Percentiles rank a stretch among this genome's conserved stretches.
Conservation (phyloP, 2,329 filamentous ascomycete genomes). For the Colletotrichum siamense region DNA sequence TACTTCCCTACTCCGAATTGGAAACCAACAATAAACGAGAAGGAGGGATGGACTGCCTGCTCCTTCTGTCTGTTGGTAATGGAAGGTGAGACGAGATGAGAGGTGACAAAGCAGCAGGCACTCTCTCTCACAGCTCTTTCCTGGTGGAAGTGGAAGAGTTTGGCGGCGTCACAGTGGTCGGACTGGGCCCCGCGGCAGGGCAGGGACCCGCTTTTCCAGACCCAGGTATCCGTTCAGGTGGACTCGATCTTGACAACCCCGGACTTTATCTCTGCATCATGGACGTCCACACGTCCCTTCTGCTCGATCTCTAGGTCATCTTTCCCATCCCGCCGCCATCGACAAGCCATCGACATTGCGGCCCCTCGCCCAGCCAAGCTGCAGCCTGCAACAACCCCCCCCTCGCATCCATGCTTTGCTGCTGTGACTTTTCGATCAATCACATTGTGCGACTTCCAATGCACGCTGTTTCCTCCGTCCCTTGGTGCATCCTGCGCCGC, state of each 20-base stretch:
- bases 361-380: neutral
- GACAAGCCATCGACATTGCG: neutral
- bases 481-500: neutral
- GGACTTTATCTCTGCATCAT: constrained; percentile 13
- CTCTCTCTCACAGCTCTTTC: neutral
- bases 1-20: neutral
- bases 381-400: neutral
- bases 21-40: neutral
- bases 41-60: neutral
- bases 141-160: neutral
- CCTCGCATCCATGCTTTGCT: neutral
- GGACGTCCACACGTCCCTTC: neutral
- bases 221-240: constrained; percentile 8
- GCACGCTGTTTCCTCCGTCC: neutral
- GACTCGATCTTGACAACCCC: constrained; percentile 17
- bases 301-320: constrained; percentile 11
- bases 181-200: neutral
- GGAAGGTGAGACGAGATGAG: neutral
- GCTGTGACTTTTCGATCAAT: neutral
- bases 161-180: neutral
- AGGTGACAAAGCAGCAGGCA: neutral
- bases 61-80: neutral
- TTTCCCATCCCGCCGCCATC: constrained; percentile 14
- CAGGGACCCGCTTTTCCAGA: neutral
- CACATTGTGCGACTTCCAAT: neutral